Evolutionary conservation across 73 alveolate species (phyloP), one percentile per base, ranked within the genome.

Genomic region (Diophrys appendiculata): DNA sequence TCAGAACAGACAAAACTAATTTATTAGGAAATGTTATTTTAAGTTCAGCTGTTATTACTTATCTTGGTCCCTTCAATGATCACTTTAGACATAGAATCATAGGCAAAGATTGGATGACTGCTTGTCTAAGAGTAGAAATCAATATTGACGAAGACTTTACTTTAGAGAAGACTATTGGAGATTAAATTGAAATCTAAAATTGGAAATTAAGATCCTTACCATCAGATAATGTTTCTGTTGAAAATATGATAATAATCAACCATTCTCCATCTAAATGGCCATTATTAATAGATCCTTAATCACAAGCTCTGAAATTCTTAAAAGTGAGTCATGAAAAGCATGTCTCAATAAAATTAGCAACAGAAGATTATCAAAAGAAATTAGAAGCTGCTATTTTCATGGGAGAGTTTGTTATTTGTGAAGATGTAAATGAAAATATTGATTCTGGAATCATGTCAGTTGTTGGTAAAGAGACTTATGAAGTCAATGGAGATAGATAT

Each of bases 131-230:
- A 53, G 70, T 90, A 52, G 86, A 88, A 76, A 96, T 96, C 32
- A 93, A 90, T 34, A 71, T 79, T 2, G 81, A 95, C 53, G 96
- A 89, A 23, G 78, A 88, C 77, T 95, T 85, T 84, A 73, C 88
- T 26, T 79, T 97, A 43, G 96, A 90, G 29, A 88, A 82, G 55
- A 91, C 90, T 76, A 73, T 97, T 80, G 97, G 98, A 30, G 96
- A 92, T 77, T 98, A 98, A n/a, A 76, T 97, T 64, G 96, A 95
- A 83, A 97, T 98, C 52, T 73, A 97, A 64, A 96, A 92, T 52
- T 98, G 99, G 99, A 84, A 91, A 69, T 90, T 94, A 60, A 86
- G 96, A 25, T 98, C 98, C 64, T 87, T 98, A 72, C 99, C 99
- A 1, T 88, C 95, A 2, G 99, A 98, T 85, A 83, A 90, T 70